Base-by-base conservation (phyloP, 257 asterid species). In the Solanum corneliomulleri region DNA sequence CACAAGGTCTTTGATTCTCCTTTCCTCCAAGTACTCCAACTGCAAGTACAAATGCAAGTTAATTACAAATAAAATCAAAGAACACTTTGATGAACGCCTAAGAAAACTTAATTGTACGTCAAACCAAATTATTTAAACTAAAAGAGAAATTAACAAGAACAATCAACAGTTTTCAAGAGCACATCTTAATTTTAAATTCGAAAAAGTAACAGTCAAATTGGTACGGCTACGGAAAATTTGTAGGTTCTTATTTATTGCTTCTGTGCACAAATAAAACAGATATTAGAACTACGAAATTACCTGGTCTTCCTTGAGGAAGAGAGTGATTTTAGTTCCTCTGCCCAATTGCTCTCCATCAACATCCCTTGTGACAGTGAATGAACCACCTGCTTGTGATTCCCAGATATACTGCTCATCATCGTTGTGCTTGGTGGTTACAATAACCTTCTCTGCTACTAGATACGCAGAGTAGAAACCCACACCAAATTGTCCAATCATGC, bases 351-450 rank as follows among this genome's bases (percentile, higher is more conserved):
- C 88, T 0, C 86, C 88, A 27, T 83, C 20, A 3, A 31, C 29
- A 76, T 86, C 88, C 72, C 88, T 86, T 9, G 88, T 77, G 13
- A 86, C 84, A 4, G 88, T 86, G 81, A 86, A 86, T 39, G 88
- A 86, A 62, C 88, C 86, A 2, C 88, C 86, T 1, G 83, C 83
- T 76, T 76, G 83, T n/a, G 88, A 86, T 72, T 86, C 88, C 88
- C 88, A 86, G 15, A 77, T 71, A 62, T 86, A 86, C 35, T 86
- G 88, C 49, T 86, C 88, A 9, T 86, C 86, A 11, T 86, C 80
- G 52, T 86, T 86, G 62, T 86, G 88, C 80, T 86, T 86, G 49
- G 86, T 86, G 39, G 88, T 77, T 70, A 86, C 88, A 3, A 86
- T 62, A 33, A 86, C 86, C 52, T 77, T 86, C 20, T 86, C 88